These are phyloP conservation scores for Acanthamoeba castellanii DNA, from an alignment of 208 protist species.

Conservation along the genomic window DNA sequence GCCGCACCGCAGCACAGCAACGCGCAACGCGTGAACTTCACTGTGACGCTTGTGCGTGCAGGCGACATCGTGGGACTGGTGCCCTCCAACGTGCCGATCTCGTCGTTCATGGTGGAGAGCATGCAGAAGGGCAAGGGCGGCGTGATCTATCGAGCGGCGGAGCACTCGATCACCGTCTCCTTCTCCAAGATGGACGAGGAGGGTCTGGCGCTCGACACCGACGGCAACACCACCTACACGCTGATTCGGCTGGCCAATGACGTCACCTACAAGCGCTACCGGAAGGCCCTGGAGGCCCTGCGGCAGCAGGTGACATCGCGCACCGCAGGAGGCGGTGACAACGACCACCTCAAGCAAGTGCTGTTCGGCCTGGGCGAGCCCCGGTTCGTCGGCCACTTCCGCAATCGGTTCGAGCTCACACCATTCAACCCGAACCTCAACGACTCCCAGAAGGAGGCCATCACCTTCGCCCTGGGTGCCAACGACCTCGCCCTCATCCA, in stretches of 20 bases:
- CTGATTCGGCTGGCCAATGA: conserved; percentile 68
- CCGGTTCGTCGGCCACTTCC: conserved; percentile 52
- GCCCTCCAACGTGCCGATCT: conserved; percentile 66
- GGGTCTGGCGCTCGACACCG: neutral
- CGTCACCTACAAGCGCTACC: conserved; percentile 68
- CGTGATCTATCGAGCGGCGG: conserved; percentile 57
- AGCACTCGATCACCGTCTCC: conserved; percentile 36
- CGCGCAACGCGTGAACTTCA: neutral
- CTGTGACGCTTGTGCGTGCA: neutral
- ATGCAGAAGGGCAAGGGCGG: conserved; percentile 62
- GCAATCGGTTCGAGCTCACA: conserved; percentile 12
- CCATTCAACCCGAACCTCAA: conserved; percentile 72
- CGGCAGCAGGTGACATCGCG: conserved; percentile 6
- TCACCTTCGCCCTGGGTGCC: conserved; percentile 67
- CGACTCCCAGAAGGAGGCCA: conserved; percentile 69
- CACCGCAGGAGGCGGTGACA: conserved; percentile 12
- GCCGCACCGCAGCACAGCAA: neutral
- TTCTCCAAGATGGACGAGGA: conserved; percentile 75
- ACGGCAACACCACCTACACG: conserved; percentile 45
- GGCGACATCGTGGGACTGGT: conserved; percentile 67
- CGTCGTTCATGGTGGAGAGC: conserved; percentile 32
- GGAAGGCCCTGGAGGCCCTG: conserved; percentile 36
- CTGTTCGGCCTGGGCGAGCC: conserved; percentile 64
- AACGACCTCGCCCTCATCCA: conserved; percentile 82
- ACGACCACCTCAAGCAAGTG: conserved; percentile 55